Evolutionary conservation across 116 monocot genomes (phyloP).

Genomic region (Cymodocea nodosa): DNA sequence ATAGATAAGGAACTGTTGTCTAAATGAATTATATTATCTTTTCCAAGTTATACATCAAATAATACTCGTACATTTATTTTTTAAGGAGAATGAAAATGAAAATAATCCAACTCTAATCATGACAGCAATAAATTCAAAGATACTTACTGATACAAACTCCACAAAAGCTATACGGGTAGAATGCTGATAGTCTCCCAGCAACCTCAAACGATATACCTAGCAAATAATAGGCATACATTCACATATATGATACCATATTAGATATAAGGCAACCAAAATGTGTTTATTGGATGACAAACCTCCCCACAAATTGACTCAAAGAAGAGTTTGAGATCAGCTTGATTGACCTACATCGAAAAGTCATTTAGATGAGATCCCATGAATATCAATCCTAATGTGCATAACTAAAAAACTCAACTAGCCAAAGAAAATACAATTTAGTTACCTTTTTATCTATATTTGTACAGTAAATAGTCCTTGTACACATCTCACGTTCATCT

Average conservation of each 20-base stretch:
- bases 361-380: background rate
- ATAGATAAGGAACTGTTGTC: too few species aligned
- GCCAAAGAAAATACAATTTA: background rate
- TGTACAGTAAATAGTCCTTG: conserved; percentile 89
- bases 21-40: too few species aligned
- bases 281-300: conserved; percentile 22
- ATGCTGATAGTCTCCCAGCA: conserved; percentile 77
- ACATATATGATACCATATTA: background rate
- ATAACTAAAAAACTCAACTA: background rate
- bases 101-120: background rate
- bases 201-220: conserved; percentile 65
- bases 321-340: conserved; percentile 67
- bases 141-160: conserved; percentile 69
- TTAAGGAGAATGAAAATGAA: background rate
- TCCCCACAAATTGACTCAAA: conserved; percentile 79
- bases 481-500: conserved; percentile 89
- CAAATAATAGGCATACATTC: background rate
- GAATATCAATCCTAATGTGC: background rate
- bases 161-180: conserved; percentile 90
- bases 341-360: conserved; percentile 37
- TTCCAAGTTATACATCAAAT: too few species aligned
- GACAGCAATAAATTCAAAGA: conserved; percentile 4
- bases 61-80: background rate
- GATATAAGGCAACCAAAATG: background rate
- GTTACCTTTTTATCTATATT: conserved; percentile 91